Evolutionary conservation across 2,329 filamentous ascomycete species (phyloP), one percentile per base, ranked within the genome.

Genomic region (Pestalotiopsis sp.): DNA sequence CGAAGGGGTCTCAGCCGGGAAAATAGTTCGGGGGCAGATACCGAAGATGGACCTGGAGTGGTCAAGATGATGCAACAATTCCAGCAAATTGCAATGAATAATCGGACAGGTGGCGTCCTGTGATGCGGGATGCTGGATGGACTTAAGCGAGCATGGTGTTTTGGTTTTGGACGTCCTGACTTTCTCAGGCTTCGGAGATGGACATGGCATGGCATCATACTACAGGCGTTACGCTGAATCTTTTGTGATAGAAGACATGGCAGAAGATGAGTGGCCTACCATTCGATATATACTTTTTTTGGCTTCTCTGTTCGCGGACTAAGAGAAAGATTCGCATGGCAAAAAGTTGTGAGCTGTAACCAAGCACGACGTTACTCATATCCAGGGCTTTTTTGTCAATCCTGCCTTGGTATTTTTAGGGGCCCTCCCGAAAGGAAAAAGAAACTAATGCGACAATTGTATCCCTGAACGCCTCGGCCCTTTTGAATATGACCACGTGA

Each of bases 41-140:
- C 83, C 12, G 85, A 85, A 56, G 79, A 83, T 3, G 86, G 87
- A 14, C 82, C 84, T 2, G 87, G 88, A 1, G 87, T 90, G 2
- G 79, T 90, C 59, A 85, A 85, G 4, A 81, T 90, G 73, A 85
- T 90, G 69, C 86, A 87, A 71, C 87, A 90, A 74, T 83, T 90
- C 69, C 86, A 87, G 73, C 85, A 89, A 76, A 84, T 85, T 25
- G 86, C 89, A 71, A 81, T 86, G 73, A 84, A 85, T 59, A 82
- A 86, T 27, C 17, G 66, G 45, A 79, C 84, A 67, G 80, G 80
- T n/a, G 81, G 83, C 31, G 78, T 83, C 56, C 75, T 74, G 72
- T 75, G 63, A 75, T 39, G 14, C 13, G 4, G 31, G 17, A n/a
- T 36, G 57, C 27, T 13, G n/a, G n/a, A 36, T 27, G 13, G 23